Evolutionary conservation across 2,329 filamentous ascomycete species (phyloP).

Genomic region (Monosporascus sp.): DNA sequence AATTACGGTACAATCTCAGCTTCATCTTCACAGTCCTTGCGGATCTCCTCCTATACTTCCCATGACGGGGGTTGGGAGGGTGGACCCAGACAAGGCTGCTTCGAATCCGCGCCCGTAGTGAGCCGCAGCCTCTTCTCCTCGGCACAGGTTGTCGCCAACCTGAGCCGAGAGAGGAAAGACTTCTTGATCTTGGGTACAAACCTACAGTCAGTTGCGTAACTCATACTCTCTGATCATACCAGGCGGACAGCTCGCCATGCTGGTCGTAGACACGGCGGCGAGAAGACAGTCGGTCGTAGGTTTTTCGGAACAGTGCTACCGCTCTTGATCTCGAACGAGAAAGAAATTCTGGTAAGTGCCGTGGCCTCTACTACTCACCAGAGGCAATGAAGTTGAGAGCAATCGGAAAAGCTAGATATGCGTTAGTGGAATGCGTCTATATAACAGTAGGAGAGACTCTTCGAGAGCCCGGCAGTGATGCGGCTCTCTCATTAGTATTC

Average conservation of each 20-base stretch:
- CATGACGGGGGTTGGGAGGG: slow-evolving; percentile 30
- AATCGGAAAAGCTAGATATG: slow-evolving; percentile 62
- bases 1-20: slow-evolving; percentile 94
- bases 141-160: slow-evolving; percentile 2
- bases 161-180: slow-evolving; percentile 15
- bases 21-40: slow-evolving; percentile 47
- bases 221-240: slow-evolving; percentile 18
- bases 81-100: slow-evolving; percentile 44
- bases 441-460: background rate
- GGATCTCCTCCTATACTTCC: slow-evolving; percentile 32
- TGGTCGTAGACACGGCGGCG: background rate
- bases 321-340: slow-evolving; percentile 49
- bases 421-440: slow-evolving; percentile 24
- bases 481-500: slow-evolving; percentile 24
- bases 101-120: slow-evolving; percentile 81
- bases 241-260: background rate
- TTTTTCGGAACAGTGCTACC: slow-evolving; percentile 47
- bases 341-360: slow-evolving; percentile 21
- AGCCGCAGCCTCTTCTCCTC: slow-evolving; percentile 50
- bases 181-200: slow-evolving; percentile 41
- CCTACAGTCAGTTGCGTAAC: slow-evolving; percentile 32
- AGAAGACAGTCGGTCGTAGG: background rate
- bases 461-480: slow-evolving; percentile 11
- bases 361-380: slow-evolving; percentile 63
- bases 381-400: slow-evolving; percentile 88